These are phyloP conservation scores for Paraconiothyrium brasiliense DNA, from an alignment of 2,329 filamentous ascomycete genomes.

Conservation along the genomic window DNA sequence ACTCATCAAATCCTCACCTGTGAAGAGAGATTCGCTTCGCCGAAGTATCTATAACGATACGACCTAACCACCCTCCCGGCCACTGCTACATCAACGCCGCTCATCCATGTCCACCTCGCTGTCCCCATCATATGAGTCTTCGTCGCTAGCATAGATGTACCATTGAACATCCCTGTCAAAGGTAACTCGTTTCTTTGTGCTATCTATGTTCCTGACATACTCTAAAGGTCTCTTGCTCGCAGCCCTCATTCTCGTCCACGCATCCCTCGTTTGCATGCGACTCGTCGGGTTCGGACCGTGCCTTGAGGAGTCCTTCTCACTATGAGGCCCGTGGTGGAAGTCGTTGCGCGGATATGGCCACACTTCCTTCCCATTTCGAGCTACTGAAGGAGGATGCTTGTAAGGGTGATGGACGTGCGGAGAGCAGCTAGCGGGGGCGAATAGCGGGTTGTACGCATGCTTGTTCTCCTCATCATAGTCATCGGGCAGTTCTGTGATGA, in stretches of 20 bases:
- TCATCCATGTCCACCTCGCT: neutral
- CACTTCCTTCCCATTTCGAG: slow-evolving; percentile 9
- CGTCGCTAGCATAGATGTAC: neutral
- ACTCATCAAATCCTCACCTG: too few species aligned
- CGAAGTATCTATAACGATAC: neutral
- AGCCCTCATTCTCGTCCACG: slow-evolving; percentile 25
- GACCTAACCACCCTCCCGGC: neutral
- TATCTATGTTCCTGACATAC: neutral
- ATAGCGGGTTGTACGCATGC: neutral
- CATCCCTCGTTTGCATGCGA: slow-evolving; percentile 25
- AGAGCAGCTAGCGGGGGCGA: neutral
- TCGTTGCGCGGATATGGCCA: slow-evolving; percentile 8
- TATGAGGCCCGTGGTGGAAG: neutral
- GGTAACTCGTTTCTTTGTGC: slow-evolving; percentile 9
- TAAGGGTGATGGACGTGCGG: neutral
- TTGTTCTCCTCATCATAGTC: neutral
- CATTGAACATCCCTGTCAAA: slow-evolving; percentile 13
- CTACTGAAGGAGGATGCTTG: neutral
- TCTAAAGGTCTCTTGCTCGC: slow-evolving; percentile 12
- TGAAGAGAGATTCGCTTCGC: neutral
- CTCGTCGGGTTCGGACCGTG: slow-evolving; percentile 4
- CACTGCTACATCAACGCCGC: neutral
- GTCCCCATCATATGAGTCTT: neutral
- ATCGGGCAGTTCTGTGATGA: slow-evolving; percentile 8
- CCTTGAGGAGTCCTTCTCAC: neutral